Evolutionary conservation across 1,139 yeast species (phyloP).

Genomic region (Geotrichum aggregatum): DNA sequence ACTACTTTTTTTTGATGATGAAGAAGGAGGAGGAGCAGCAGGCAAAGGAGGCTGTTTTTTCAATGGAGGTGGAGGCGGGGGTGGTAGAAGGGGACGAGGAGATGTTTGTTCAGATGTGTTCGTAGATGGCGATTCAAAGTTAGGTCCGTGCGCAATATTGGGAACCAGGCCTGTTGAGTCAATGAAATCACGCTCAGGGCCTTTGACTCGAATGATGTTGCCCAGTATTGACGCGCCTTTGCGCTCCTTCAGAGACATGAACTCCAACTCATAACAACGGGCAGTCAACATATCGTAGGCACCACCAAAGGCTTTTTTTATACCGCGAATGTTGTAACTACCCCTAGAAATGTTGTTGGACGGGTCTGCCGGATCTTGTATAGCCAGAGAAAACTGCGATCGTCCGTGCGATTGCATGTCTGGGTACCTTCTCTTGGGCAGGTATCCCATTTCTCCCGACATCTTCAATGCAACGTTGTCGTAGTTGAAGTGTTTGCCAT

Average conservation of each 20-base stretch:
- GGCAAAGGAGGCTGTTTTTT: not conserved
- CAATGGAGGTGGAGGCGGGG: conserved; percentile 1
- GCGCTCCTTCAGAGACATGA: conserved; percentile 61
- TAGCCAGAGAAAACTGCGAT: conserved; percentile 60
- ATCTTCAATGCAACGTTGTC: conserved; percentile 52
- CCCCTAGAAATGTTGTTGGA: conserved; percentile 81
- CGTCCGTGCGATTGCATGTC: conserved; percentile 48
- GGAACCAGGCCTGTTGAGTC: conserved; percentile 66
- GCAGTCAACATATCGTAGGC: conserved; percentile 72
- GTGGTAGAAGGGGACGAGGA: not conserved
- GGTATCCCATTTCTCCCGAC: conserved; percentile 50
- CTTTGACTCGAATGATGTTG: conserved; percentile 70
- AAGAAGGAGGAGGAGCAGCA: not conserved
- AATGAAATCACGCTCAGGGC: conserved; percentile 71
- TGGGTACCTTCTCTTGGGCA: conserved; percentile 54
- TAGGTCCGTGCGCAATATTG: conserved; percentile 30
- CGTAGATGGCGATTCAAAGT: not conserved
- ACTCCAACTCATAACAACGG: conserved; percentile 41
- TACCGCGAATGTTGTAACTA: conserved; percentile 72
- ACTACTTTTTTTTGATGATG: not conserved
- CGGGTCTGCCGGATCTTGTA: conserved; percentile 87
- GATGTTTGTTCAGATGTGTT: not conserved
- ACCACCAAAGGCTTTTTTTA: conserved; percentile 85
- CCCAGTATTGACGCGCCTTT: conserved; percentile 75
- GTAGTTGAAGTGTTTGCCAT: conserved; percentile 87